These are phyloP conservation scores for Tricholoma saponaceum DNA, from an alignment of 768 basidiomycete species.

Conservation along the genomic window DNA sequence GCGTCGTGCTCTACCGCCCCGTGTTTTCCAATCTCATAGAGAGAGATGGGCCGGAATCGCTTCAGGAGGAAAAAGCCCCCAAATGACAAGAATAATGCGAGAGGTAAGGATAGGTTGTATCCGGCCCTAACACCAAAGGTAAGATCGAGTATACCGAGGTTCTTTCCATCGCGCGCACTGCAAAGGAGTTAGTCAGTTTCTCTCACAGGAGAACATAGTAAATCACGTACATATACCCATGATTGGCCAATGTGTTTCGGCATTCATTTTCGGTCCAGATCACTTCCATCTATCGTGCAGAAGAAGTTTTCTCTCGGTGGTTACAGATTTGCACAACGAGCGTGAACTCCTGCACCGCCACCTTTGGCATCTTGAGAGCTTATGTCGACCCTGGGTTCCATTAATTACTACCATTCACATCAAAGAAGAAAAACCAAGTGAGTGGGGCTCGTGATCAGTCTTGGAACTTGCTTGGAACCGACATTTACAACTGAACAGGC, in stretches of 20 bases:
- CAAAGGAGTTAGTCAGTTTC: background rate
- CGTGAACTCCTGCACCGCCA: too few species aligned
- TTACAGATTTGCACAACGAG: too few species aligned
- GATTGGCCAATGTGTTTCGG: constrained; percentile 75
- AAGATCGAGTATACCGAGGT: constrained; percentile 39
- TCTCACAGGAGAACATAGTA: background rate
- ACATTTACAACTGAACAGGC: too few species aligned
- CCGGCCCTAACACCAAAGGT: constrained; percentile 40
- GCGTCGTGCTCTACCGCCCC: constrained; percentile 55
- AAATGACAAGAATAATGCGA: constrained; percentile 45
- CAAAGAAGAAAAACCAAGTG: too few species aligned
- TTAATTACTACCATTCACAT: too few species aligned
- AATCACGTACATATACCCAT: constrained; percentile 62
- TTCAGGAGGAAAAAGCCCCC: constrained; percentile 42
- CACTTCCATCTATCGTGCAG: too few species aligned
- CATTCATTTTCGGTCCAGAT: too few species aligned
- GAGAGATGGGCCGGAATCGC: constrained; percentile 30
- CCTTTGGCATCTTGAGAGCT: too few species aligned
- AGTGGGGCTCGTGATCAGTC: too few species aligned
- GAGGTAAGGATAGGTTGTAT: constrained; percentile 45
- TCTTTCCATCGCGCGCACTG: constrained; percentile 51
- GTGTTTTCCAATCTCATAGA: constrained; percentile 44
- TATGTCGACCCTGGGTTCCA: too few species aligned
- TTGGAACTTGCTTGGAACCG: too few species aligned
- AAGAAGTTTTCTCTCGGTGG: too few species aligned